Evolutionary conservation across 495 filamentous ascomycete species (phyloP), one percentile per base, ranked within the genome.

Genomic region (Annulohypoxylon bovei): DNA sequence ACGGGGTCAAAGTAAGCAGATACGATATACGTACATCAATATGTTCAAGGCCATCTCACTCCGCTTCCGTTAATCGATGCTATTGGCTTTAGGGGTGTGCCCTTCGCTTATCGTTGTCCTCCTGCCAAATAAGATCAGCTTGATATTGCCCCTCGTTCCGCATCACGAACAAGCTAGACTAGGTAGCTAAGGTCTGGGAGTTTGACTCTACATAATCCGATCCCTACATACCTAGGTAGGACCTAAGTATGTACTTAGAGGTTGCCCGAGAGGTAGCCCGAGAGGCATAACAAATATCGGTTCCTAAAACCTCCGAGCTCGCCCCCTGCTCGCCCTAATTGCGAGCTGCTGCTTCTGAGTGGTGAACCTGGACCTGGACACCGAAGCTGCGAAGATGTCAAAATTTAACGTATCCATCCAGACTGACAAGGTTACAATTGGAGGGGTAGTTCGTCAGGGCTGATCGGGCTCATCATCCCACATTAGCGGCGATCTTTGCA

Each of bases 401-500:
- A 50, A 67, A 32, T 30, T 39, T 58, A 59, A 58, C 57, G 27
- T 56, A 59, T 59, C 44, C 11, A 3, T 3, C 40, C 35, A 27
- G 44, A 40, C 23, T 23, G 53, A 40, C 50, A 67, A 35, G 58
- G 63, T 71, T 63, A 18, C 59, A 71, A n/a, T 71, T 67, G 56
- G 68, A 63, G 22, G 44, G 44, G 44, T n/a, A 63, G 63, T 66
- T 71, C 69, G 23, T 49, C 62, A 66, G 56, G 61, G 68, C 56
- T 71, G 62, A 58, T 50, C 56, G 61, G 32, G 47, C 32, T 62
- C 64, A 22, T 27, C 67, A 39, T 25, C 20, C 49, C 40, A 47
- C 44, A 58, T 66, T 71, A 67, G 63, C 63, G 69, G 46, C 63
- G 69, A 71, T 71, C 69, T 59, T 59, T 67, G 63, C 63, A 71